Conservation (phyloP, 2,329 filamentous ascomycete genomes). For the Uncinocarpus reesii region DNA sequence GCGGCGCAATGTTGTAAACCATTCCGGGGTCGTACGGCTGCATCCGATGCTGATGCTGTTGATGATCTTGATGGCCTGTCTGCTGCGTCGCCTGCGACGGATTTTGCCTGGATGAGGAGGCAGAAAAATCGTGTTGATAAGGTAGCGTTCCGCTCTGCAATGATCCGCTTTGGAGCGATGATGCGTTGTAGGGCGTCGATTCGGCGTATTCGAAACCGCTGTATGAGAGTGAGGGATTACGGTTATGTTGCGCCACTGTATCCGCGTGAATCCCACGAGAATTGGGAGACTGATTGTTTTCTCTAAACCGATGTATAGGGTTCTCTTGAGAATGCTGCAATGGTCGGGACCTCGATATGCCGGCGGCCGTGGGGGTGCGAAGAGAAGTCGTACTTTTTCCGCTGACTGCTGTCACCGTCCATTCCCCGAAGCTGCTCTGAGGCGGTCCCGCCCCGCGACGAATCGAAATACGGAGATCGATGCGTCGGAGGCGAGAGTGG, state of each 20-base stretch:
- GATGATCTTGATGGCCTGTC: slow-evolving; percentile 35
- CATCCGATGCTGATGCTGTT: slow-evolving; percentile 42
- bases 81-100: slow-evolving; percentile 21
- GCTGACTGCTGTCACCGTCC: slow-evolving; percentile 64
- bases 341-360: slow-evolving; percentile 42
- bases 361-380: slow-evolving; percentile 45
- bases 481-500: slow-evolving; percentile 56
- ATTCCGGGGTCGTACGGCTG: slow-evolving; percentile 52
- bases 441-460: slow-evolving; percentile 46
- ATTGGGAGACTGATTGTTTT: slow-evolving; percentile 24
- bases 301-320: slow-evolving; percentile 37
- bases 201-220: slow-evolving; percentile 47
- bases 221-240: slow-evolving; percentile 30
- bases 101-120: slow-evolving; percentile 21
- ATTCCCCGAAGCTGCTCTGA: slow-evolving; percentile 53
- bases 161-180: slow-evolving; percentile 41
- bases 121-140: slow-evolving; percentile 57
- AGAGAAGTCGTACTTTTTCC: slow-evolving; percentile 65
- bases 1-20: slow-evolving; percentile 68
- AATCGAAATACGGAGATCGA: slow-evolving; percentile 47
- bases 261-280: slow-evolving; percentile 24
- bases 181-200: slow-evolving; percentile 45
- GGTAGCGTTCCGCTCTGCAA: slow-evolving; percentile 46
- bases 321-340: slow-evolving; percentile 42
- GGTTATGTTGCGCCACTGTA: slow-evolving; percentile 28